Evolutionary conservation across 345 rosid genomes (phyloP), one percentile per base, ranked within the genome.

Genomic region (Nephelium lappaceum): DNA sequence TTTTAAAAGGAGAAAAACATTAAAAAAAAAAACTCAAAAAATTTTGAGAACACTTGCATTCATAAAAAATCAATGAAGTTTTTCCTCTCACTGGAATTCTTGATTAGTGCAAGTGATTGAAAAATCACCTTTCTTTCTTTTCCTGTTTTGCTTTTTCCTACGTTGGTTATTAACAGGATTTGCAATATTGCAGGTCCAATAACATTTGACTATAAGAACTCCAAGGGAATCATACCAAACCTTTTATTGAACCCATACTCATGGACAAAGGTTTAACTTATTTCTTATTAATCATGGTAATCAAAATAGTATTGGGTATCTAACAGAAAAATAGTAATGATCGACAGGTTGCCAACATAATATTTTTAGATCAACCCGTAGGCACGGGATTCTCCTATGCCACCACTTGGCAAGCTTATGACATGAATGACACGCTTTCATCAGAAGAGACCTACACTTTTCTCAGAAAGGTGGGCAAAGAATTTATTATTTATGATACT

Each of bases 361-460:
- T 84, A 41, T 86, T 84, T 49, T 27, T 87, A 69, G 88, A 85
- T 45, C 57, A 81, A 51, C 90, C 90, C 0, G 85, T 75, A 6
- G 89, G 88, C 0, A 77, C 88, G 5, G 89, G 87, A 39, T 84
- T 84, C 72, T 86, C 86, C 5, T 87, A 84, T 27, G 74, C 89
- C 4, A 87, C 51, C 0, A 82, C 69, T 6, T 67, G 41, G 76
- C 31, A 47, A 23, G 71, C 69, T 3, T 76, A 76, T 19, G 1
- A 68, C 0, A 5, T 8, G 2, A 69, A 36, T 11, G 89, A 84
- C 21, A 75, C 80, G 2, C 21, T 73, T 9, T 57, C 72, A 2
- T 71, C 83, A 11, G 11, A 58, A 68, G 23, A 78, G 16, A 61
- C 45, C 5, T 80, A 72, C 15, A 51, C 71, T n/a, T 86, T 86